Percentiles rank a stretch among this genome's conserved stretches.
Conservation (phyloP, 768 basidiomycete genomes). For the Boletus sp. region DNA sequence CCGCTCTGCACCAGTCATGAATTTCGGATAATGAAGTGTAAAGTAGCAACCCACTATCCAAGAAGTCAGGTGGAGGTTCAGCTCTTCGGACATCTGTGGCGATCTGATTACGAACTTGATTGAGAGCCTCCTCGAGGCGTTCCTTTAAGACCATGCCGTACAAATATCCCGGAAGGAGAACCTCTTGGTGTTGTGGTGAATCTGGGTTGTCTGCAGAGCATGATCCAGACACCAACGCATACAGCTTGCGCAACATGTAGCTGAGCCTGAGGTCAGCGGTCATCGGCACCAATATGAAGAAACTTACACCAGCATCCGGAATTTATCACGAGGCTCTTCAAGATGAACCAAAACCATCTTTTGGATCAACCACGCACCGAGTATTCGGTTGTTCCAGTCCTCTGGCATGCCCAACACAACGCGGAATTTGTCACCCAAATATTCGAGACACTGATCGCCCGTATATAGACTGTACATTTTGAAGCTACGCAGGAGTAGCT, state of each 20-base stretch:
- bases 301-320: conserved; percentile 82
- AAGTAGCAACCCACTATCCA: conserved; percentile 62
- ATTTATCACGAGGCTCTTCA: conserved; percentile 86
- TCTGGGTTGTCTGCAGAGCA: conserved; percentile 97
- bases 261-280: conserved; percentile 40
- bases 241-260: conserved; percentile 97
- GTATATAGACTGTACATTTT: conserved; percentile 89
- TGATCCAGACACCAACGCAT: conserved; percentile 82
- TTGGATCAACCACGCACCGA: conserved; percentile 81
- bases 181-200: conserved; percentile 98
- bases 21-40: not conserved
- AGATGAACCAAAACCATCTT: conserved; percentile 91
- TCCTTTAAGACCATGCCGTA: conserved; percentile 99
- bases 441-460: conserved; percentile 88
- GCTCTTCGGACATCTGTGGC: conserved; percentile 70
- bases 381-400: conserved; percentile 81
- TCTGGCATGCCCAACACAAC: conserved; percentile 89
- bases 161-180: conserved; percentile 86
- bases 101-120: conserved; percentile 68
- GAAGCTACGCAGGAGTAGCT: conserved; percentile 90
- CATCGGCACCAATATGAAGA: not conserved
- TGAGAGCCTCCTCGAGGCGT: conserved; percentile 86
- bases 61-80: conserved; percentile 79
- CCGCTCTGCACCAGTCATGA: conserved; percentile 48
- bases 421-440: conserved; percentile 95